A percentile compares a stretch with the other conserved stretches of the same genome.
Evolutionary conservation across 1,139 yeast species (phyloP).

Genomic region (Geotrichum histeridarum): DNA sequence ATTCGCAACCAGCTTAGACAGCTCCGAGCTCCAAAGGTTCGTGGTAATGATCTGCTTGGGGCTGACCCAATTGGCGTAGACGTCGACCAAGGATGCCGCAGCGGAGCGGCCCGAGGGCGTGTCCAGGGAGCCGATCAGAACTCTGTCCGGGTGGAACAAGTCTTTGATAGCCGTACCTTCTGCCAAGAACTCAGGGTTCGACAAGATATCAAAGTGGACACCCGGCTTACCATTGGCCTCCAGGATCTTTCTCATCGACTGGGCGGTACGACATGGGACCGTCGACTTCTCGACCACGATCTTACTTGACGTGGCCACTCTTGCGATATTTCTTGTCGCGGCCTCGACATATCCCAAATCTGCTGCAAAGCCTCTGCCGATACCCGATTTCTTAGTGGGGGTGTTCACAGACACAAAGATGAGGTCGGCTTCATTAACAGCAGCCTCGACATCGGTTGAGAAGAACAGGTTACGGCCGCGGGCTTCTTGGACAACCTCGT

Average conservation of each 20-base stretch:
- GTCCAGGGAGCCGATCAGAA: constrained; percentile 30
- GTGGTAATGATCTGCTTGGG: constrained; percentile 29
- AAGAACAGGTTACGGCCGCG: constrained; percentile 32
- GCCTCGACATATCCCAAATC: constrained; percentile 30
- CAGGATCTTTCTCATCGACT: constrained; percentile 29
- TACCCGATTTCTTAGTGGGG: constrained; percentile 32
- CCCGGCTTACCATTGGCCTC: constrained; percentile 32
- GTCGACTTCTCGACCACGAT: constrained; percentile 33
- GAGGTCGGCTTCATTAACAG: constrained; percentile 31
- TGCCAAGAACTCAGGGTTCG: constrained; percentile 31
- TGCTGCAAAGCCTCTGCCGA: constrained; percentile 33
- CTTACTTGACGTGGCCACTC: constrained; percentile 29
- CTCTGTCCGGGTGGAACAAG: constrained; percentile 30
- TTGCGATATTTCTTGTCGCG: constrained; percentile 32
- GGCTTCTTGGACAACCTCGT: constrained; percentile 28
- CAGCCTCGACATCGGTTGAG: constrained; percentile 30
- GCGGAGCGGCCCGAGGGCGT: constrained; percentile 28
- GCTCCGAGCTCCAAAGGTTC: constrained; percentile 32
- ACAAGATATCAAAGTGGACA: constrained; percentile 28
- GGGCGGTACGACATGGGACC: constrained; percentile 33
- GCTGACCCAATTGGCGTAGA: constrained; percentile 32
- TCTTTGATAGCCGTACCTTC: constrained; percentile 32
- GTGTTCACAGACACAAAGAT: constrained; percentile 34
- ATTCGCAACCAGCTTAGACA: constrained; percentile 33
- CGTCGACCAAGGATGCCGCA: constrained; percentile 29